Evolutionary conservation across 768 basidiomycete genomes (phyloP).

Genomic region (Plicaturopsis crispa): DNA sequence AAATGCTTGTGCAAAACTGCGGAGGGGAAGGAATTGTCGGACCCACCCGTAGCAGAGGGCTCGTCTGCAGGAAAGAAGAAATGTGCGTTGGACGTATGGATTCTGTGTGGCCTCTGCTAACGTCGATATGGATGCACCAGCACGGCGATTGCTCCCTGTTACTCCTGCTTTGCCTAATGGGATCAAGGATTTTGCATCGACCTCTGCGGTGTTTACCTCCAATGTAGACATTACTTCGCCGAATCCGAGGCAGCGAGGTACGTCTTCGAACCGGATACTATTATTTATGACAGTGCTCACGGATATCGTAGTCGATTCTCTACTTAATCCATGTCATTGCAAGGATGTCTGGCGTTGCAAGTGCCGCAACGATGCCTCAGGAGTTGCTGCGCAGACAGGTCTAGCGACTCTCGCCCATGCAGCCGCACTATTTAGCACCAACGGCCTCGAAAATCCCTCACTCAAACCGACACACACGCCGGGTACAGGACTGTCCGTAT

Average conservation of each 20-base stretch:
- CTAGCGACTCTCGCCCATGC: constrained; percentile 29
- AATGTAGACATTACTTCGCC: constrained; percentile 17
- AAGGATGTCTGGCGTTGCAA: constrained; percentile 45
- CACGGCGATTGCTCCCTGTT: constrained; percentile 63
- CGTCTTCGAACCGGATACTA: background rate
- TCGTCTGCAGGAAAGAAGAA: constrained; percentile 24
- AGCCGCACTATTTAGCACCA: constrained; percentile 21
- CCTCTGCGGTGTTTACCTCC: constrained; percentile 17
- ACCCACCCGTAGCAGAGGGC: constrained; percentile 21
- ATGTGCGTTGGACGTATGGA: constrained; percentile 13
- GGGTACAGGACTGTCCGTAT: background rate
- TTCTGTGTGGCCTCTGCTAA: background rate
- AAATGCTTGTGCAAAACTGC: constrained; percentile 66
- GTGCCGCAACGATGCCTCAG: constrained; percentile 24
- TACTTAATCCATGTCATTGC: constrained; percentile 62
- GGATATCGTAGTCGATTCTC: constrained; percentile 45
- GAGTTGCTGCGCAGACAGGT: constrained; percentile 10
- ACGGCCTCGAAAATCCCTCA: constrained; percentile 6
- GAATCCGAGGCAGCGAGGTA: constrained; percentile 46
- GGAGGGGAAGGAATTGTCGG: constrained; percentile 16
- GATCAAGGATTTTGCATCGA: constrained; percentile 40
- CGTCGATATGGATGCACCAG: constrained; percentile 22
- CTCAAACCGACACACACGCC: constrained; percentile 2
- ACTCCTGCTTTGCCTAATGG: constrained; percentile 70
- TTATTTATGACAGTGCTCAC: too few relatives aligned